Conservation (phyloP, 305 asterid species). For the Fraxinus sp. region DNA sequence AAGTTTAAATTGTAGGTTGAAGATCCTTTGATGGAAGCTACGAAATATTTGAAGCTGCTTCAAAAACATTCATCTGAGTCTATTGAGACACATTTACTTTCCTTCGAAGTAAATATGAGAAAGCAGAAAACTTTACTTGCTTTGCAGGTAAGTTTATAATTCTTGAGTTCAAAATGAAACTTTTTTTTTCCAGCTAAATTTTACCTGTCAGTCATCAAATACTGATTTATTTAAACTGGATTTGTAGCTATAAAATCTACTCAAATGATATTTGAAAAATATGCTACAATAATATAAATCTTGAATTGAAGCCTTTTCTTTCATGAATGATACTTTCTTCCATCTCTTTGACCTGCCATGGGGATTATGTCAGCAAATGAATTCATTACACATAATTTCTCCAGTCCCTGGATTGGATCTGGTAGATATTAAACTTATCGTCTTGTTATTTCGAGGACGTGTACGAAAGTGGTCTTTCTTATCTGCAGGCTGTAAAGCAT, state of each 20-base stretch:
- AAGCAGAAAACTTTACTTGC: constrained; percentile 83
- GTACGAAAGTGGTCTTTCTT: constrained; percentile 24
- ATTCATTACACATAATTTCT: background rate
- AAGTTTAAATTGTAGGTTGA: constrained; percentile 61
- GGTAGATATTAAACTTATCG: background rate
- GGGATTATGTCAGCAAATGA: background rate
- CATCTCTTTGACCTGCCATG: constrained; percentile 13
- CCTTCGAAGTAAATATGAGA: constrained; percentile 95
- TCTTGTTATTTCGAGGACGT: constrained; percentile 18
- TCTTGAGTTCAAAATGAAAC: background rate
- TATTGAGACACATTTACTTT: constrained; percentile 80
- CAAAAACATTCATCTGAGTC: constrained; percentile 87
- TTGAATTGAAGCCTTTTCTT: constrained; percentile 8
- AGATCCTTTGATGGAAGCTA: constrained; percentile 86
- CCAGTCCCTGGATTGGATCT: background rate
- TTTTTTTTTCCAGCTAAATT: constrained; percentile 9
- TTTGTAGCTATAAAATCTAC: constrained; percentile 2
- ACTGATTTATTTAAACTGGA: constrained; percentile 7
- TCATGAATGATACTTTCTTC: background rate
- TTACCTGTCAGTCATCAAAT: constrained; percentile 1
- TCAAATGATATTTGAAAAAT: background rate
- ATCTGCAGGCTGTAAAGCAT: constrained; percentile 82
- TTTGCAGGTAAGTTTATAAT: constrained; percentile 58
- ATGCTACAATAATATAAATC: constrained; percentile 1
- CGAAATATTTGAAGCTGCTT: constrained; percentile 91